A percentile compares a stretch with the other conserved stretches of the same genome.
These are phyloP conservation scores for Cucumis cinereus DNA, from an alignment of 306 rosid species.

Conservation along the genomic window DNA sequence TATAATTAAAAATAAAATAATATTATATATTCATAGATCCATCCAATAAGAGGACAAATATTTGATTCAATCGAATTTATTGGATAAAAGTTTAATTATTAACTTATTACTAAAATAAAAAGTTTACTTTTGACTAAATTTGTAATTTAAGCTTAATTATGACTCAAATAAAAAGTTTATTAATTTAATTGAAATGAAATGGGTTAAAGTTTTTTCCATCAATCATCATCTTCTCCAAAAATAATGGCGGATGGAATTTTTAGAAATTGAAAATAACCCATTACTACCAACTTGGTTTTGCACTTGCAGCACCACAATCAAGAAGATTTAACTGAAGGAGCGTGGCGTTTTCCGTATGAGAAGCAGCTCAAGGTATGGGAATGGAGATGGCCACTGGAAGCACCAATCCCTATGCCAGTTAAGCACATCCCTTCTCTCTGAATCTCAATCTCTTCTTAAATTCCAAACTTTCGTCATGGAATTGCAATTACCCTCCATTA, in stretches of 20 bases:
- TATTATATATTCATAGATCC: no score
- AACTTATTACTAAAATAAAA: no score
- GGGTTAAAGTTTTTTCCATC: no score
- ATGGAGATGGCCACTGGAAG: conserved; percentile 9
- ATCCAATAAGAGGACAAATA: no score
- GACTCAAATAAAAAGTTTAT: no score
- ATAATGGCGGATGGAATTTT: not conserved
- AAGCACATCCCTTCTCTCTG: not conserved
- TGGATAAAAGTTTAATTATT: no score
- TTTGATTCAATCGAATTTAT: no score
- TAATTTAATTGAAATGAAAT: no score
- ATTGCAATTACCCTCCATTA: not conserved
- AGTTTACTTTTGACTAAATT: no score
- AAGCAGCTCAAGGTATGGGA: not conserved
- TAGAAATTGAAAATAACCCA: not conserved
- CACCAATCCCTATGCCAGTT: not conserved
- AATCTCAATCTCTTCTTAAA: not conserved
- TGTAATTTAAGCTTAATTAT: no score
- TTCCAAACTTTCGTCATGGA: not conserved
- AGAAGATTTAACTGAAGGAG: not conserved
- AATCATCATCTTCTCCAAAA: not conserved
- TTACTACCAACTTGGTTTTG: not conserved
- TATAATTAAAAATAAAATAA: no score
- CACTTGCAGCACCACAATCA: not conserved
- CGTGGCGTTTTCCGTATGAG: conserved; percentile 6